Conservation (phyloP, 2,329 filamentous ascomycete genomes). For the Sporothrix brasiliensis region DNA sequence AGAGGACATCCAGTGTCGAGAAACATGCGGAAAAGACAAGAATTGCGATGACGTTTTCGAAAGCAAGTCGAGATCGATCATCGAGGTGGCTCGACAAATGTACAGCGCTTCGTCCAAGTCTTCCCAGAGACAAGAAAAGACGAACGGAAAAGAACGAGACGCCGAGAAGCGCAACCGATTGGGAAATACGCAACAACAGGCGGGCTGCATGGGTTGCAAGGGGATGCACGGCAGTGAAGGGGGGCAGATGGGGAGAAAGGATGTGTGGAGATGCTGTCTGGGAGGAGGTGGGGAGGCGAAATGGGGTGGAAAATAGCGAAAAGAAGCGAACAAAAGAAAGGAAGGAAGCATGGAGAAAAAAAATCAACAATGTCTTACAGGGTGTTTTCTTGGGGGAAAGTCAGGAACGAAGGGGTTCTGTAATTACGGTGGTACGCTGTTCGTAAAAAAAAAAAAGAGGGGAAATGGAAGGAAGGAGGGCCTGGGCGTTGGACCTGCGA, state of each 20-base stretch:
- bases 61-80: constrained; percentile 10
- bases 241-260: neutral
- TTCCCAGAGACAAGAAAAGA: neutral
- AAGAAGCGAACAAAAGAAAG: constrained; percentile 17
- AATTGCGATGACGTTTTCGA: neutral
- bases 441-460: constrained; percentile 4
- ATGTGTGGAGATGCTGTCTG: constrained; percentile 22
- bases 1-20: neutral
- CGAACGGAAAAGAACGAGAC: neutral
- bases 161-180: constrained; percentile 25
- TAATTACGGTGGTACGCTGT: too few relatives aligned
- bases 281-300: constrained; percentile 22
- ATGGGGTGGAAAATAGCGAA: constrained; percentile 11
- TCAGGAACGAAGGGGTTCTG: neutral
- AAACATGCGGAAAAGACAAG: neutral
- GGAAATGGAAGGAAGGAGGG: neutral
- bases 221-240: constrained; percentile 16
- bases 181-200: constrained; percentile 9
- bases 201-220: constrained; percentile 15
- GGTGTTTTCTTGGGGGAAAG: neutral
- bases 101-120: neutral
- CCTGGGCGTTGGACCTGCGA: constrained; percentile 27
- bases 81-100: neutral
- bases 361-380: neutral
- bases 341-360: neutral